Percentiles rank a stretch among this genome's conserved stretches.
Conservation (phyloP, 1,284 basidiomycete genomes). For the Puccinia triticina region DNA sequence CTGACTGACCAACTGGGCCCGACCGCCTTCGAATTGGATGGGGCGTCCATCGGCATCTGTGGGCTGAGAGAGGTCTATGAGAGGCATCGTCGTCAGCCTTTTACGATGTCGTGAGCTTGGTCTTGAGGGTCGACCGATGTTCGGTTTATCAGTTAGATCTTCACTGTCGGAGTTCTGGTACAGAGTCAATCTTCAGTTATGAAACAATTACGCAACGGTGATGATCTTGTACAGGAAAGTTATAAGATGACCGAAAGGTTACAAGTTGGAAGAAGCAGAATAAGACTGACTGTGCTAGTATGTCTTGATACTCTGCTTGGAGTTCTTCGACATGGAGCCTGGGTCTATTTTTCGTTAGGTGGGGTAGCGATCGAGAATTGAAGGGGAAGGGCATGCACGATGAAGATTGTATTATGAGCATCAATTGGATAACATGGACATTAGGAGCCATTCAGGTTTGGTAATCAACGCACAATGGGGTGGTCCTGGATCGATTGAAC, state of each 20-base stretch:
- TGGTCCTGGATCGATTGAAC: conserved; percentile 17
- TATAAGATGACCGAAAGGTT: neutral
- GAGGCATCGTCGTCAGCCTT: conserved; percentile 3
- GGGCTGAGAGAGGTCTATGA: conserved; percentile 47
- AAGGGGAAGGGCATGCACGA: neutral
- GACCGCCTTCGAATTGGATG: conserved; percentile 25
- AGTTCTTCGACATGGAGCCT: conserved; percentile 5
- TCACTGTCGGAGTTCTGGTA: conserved; percentile 26
- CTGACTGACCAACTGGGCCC: neutral
- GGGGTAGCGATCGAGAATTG: neutral
- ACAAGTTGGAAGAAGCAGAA: neutral
- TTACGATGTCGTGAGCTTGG: neutral
- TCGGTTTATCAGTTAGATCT: neutral
- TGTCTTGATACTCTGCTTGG: conserved; percentile 1
- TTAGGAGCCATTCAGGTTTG: conserved; percentile 1
- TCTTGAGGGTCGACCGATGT: neutral
- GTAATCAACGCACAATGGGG: neutral
- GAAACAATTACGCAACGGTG: neutral
- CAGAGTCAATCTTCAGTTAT: neutral
- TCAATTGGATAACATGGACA: neutral
- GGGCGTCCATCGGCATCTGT: conserved; percentile 39
- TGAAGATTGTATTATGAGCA: neutral
- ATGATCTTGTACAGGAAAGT: neutral
- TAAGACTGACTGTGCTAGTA: conserved; percentile 9
- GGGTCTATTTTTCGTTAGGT: neutral